Conservation (phyloP, 2,329 filamentous ascomycete genomes). For the Ascochyta clinopodiicola region DNA sequence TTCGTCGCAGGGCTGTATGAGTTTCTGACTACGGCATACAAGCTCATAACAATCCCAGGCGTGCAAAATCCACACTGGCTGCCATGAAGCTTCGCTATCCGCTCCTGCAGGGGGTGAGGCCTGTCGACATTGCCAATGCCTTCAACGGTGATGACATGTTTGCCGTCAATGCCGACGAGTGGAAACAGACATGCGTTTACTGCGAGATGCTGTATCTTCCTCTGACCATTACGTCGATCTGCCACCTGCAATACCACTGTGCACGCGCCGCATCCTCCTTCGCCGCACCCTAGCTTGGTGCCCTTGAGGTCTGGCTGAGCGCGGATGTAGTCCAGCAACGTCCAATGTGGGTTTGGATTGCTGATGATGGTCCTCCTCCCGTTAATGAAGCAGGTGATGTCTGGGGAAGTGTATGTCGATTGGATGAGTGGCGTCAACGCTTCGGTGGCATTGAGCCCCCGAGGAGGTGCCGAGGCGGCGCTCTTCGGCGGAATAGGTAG, state of each 20-base stretch:
- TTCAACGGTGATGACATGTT: slow-evolving; percentile 96
- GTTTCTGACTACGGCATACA: slow-evolving; percentile 90
- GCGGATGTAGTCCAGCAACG: slow-evolving; percentile 87
- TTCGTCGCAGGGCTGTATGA: slow-evolving; percentile 45
- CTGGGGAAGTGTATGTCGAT: slow-evolving; percentile 76
- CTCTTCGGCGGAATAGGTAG: slow-evolving; percentile 40
- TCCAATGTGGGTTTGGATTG: slow-evolving; percentile 87
- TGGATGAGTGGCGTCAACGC: slow-evolving; percentile 71
- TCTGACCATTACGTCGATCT: slow-evolving; percentile 74
- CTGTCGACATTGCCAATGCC: slow-evolving; percentile 85
- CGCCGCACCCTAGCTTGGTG: slow-evolving; percentile 93
- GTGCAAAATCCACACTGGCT: slow-evolving; percentile 96
- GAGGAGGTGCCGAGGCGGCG: slow-evolving; percentile 35
- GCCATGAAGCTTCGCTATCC: slow-evolving; percentile 87
- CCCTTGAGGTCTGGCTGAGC: slow-evolving; percentile 84
- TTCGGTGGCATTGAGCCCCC: slow-evolving; percentile 37
- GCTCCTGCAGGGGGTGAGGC: slow-evolving; percentile 87
- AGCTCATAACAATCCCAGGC: slow-evolving; percentile 89
- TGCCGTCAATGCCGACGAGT: slow-evolving; percentile 88
- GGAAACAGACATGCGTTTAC: slow-evolving; percentile 95
- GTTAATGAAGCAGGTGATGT: slow-evolving; percentile 86
- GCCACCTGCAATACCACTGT: slow-evolving; percentile 68
- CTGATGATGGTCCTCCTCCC: slow-evolving; percentile 84
- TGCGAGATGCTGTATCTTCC: slow-evolving; percentile 88
- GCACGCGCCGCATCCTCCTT: slow-evolving; percentile 94